These are phyloP conservation scores for Penicillium sp. DNA, from an alignment of 2,329 filamentous ascomycete species.

Conservation along the genomic window DNA sequence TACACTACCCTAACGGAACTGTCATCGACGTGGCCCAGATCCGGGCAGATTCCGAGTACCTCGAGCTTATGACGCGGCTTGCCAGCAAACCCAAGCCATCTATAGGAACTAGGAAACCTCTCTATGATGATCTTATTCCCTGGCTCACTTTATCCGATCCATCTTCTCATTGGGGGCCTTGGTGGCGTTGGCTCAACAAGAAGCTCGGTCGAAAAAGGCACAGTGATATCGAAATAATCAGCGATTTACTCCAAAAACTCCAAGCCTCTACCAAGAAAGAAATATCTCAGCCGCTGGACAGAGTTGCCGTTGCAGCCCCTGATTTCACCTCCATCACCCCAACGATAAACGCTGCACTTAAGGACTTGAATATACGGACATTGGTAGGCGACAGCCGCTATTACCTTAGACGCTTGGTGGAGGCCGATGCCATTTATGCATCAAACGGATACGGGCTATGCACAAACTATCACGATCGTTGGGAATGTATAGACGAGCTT, in stretches of 20 bases:
- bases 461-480: constrained; percentile 7
- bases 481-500: constrained; percentile 5
- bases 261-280: constrained; percentile 1
- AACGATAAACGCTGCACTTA: constrained; percentile 10
- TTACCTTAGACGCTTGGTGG: constrained; percentile 3
- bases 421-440: constrained; percentile 12
- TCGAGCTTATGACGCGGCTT: constrained; percentile 11
- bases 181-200: constrained; percentile 4
- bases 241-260: constrained; percentile 9
- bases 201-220: constrained; percentile 5
- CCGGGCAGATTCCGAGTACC: constrained; percentile 8
- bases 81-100: background rate
- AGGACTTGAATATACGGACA: constrained; percentile 3
- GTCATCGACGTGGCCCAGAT: constrained; percentile 11
- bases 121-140: background rate
- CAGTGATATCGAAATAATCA: constrained; percentile 10
- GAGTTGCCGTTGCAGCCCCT: constrained; percentile 11
- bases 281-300: constrained; percentile 7
- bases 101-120: background rate
- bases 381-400: constrained; percentile 6
- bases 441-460: constrained; percentile 9
- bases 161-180: background rate
- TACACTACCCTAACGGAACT: constrained; percentile 12
- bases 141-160: background rate
- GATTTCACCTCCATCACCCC: background rate